Base-by-base conservation (phyloP, 768 basidiomycete species). In the Termitomyces sp. region DNA sequence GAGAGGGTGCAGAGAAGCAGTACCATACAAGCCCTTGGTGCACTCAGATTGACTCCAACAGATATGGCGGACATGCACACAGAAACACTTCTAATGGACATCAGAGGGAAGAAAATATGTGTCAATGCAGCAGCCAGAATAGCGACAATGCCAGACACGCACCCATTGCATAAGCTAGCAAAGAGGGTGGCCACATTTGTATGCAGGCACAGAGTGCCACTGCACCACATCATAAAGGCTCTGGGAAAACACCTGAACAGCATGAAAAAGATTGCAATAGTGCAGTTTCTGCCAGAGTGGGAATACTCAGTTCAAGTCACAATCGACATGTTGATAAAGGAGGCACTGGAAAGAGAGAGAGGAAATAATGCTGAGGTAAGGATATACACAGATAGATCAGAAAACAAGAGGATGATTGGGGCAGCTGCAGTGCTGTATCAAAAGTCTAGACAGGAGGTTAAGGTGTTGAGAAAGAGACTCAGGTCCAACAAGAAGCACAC, bases 371-470 rank as follows among this genome's bases (percentile, higher is more conserved):
- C 53, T 14, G 41, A 56, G 5, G 21, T 59, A 25, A 43, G 29
- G 25, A 43, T 72, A 0, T 73, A 68, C 54, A 62, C 70, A 4
- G 71, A 72, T 41, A 69, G 72, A 5, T 73, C 66, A 12, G 67
- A 60, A 0, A 42, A 63, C 14, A 57, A 67, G 6, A 65, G 67
- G 2, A 57, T 58, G 14, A 63, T 73, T 4, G 72, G 72, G 1
- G 72, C 65, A 6, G 63, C 66, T 12, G 72, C 69, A 23, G 67
- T 72, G 17, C 4, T 59, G 1, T 59, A 54, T 14, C n/a, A 37
- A 11, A 27, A 25, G 16, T 43, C 40, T 7, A 19, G 16, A 2
- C 4, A 9, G 5, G 8, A 16, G 14, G 35, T 12, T n/a, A 51
- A 37, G 16, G 34, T 45, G 9, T 35, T 67, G 14, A 46, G 54